Evolutionary conservation across 495 filamentous ascomycete genomes (phyloP).

Genomic region (Geopyxis carbonaria): DNA sequence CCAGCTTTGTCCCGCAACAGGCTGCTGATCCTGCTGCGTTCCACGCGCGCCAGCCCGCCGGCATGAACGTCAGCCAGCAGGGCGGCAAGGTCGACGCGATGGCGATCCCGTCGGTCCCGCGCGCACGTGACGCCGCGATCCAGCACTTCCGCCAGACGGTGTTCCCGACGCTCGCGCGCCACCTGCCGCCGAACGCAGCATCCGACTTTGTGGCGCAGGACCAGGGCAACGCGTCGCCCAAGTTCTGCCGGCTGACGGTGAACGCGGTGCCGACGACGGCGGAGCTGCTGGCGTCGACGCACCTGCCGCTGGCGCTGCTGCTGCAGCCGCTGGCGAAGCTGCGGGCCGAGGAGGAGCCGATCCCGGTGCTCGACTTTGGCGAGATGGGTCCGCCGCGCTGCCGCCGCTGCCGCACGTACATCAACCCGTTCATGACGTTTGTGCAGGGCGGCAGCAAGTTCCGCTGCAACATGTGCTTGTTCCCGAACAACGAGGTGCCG

Average conservation of each 20-base stretch:
- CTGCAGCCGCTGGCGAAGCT: constrained; percentile 76
- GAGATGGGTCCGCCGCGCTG: constrained; percentile 82
- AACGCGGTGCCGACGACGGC: constrained; percentile 76
- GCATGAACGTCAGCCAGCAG: constrained; percentile 31
- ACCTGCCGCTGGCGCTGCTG: constrained; percentile 70
- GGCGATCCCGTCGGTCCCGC: constrained; percentile 80
- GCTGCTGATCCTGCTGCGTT: constrained; percentile 40
- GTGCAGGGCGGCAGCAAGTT: constrained; percentile 86
- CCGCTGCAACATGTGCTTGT: constrained; percentile 95
- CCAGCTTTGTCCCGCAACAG: constrained; percentile 39
- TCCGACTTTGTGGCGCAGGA: constrained; percentile 83
- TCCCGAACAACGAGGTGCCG: constrained; percentile 90
- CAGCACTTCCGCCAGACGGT: constrained; percentile 71
- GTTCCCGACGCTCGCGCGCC: constrained; percentile 86
- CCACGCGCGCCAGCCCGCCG: constrained; percentile 33
- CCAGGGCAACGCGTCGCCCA: constrained; percentile 92
- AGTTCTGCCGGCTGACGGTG: constrained; percentile 76
- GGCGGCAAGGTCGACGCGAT: constrained; percentile 76
- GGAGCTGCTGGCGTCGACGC: constrained; percentile 62
- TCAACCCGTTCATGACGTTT: constrained; percentile 99
- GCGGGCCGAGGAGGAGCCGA: constrained; percentile 67
- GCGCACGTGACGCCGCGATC: constrained; percentile 62
- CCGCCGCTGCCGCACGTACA: constrained; percentile 84
- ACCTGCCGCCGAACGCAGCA: constrained; percentile 75
- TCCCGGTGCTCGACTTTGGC: constrained; percentile 91